A percentile compares a stretch with the other conserved stretches of the same genome.
These are phyloP conservation scores for Venturia aucupariae DNA, from an alignment of 2,329 filamentous ascomycete species.

Conservation along the genomic window DNA sequence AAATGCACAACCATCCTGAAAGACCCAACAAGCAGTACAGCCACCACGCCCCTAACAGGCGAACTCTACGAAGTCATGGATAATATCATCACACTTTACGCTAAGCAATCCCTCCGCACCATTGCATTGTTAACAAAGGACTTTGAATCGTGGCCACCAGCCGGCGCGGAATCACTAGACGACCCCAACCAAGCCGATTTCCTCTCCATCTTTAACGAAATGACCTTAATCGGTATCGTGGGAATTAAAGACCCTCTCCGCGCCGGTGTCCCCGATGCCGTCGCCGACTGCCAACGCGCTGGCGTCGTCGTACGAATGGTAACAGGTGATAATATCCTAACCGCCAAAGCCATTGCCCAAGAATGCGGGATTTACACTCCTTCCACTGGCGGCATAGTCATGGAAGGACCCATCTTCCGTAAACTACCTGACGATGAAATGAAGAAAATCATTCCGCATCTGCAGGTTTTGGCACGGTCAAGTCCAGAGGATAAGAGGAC, in stretches of 20 bases:
- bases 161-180: slow-evolving; percentile 47
- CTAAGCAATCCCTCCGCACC: slow-evolving; percentile 69
- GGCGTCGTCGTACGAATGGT: slow-evolving; percentile 83
- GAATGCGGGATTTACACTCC: slow-evolving; percentile 62
- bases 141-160: slow-evolving; percentile 74
- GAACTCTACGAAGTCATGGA: slow-evolving; percentile 52
- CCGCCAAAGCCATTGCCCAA: slow-evolving; percentile 68
- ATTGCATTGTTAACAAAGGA: slow-evolving; percentile 79
- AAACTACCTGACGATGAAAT: slow-evolving; percentile 54
- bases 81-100: slow-evolving; percentile 66
- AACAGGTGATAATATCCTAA: slow-evolving; percentile 72
- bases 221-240: slow-evolving; percentile 65
- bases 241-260: slow-evolving; percentile 77
- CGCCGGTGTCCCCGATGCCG: slow-evolving; percentile 61
- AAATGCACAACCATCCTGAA: slow-evolving; percentile 44
- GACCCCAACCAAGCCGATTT: slow-evolving; percentile 56
- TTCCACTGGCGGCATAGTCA: slow-evolving; percentile 57
- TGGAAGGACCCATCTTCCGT: slow-evolving; percentile 72
- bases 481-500: slow-evolving; percentile 61
- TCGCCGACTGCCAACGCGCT: slow-evolving; percentile 62
- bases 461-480: slow-evolving; percentile 60
- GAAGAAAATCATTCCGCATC: slow-evolving; percentile 48
- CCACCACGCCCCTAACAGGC: slow-evolving; percentile 43
- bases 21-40: slow-evolving; percentile 50
- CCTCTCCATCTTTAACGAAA: slow-evolving; percentile 58